Percentiles rank a stretch among this genome's conserved stretches.
Evolutionary conservation across 2,329 filamentous ascomycete species (phyloP).

Genomic region (Endocalyx cinctus): DNA sequence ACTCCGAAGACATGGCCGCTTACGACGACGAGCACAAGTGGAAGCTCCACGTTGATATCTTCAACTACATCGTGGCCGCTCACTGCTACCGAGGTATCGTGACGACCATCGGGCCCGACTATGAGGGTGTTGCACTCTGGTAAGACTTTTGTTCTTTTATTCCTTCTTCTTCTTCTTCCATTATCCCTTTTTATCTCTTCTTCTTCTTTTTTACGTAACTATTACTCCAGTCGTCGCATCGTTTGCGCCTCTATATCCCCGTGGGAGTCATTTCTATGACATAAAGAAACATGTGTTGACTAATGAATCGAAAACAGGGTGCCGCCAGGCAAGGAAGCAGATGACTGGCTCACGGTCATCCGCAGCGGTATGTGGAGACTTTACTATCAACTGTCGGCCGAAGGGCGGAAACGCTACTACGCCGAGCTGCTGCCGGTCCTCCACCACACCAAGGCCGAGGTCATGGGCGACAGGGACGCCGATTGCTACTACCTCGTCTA

Average conservation of each 20-base stretch:
- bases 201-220: too few relatives aligned
- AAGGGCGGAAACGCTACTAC: constrained; percentile 72
- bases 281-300: too few relatives aligned
- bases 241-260: too few relatives aligned
- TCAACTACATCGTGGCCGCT: constrained; percentile 72
- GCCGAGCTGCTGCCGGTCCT: constrained; percentile 71
- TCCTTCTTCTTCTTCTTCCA: too few relatives aligned
- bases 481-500: constrained; percentile 81
- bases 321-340: constrained; percentile 68
- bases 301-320: too few relatives aligned
- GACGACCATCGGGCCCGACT: constrained; percentile 69
- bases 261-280: too few relatives aligned
- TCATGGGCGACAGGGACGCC: constrained; percentile 62
- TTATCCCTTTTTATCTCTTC: too few relatives aligned
- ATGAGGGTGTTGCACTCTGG: constrained; percentile 76
- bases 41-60: constrained; percentile 70
- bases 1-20: constrained; percentile 61
- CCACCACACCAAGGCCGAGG: constrained; percentile 64
- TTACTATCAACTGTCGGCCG: constrained; percentile 66
- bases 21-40: constrained; percentile 65
- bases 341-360: constrained; percentile 67
- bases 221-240: too few relatives aligned
- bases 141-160: constrained; percentile 42
- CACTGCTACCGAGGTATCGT: constrained; percentile 72
- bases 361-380: constrained; percentile 76